These are phyloP conservation scores for Rhizophagus sp. DNA, from an alignment of 192 early-diverging fungal genomes.

Conservation along the genomic window DNA sequence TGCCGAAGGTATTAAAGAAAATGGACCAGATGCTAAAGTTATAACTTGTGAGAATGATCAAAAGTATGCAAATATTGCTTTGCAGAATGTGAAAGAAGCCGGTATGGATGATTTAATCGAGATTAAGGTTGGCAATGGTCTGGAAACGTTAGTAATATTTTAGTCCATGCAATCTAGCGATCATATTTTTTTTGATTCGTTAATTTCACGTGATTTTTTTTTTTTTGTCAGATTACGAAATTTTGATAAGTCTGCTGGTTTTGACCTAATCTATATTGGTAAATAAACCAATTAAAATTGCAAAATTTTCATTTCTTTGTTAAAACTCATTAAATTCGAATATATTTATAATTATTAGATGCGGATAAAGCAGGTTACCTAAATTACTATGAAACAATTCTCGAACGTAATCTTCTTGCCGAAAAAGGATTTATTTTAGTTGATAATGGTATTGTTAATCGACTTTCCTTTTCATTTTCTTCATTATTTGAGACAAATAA, in stretches of 20 bases:
- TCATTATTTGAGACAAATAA: too few species aligned
- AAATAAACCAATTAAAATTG: conserved; percentile 18
- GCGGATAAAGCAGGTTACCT: conserved; percentile 72
- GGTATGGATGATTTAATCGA: conserved; percentile 42
- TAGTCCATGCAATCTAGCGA: background rate
- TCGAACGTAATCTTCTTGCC: conserved; percentile 60
- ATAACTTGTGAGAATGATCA: conserved; percentile 58
- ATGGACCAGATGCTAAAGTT: conserved; percentile 31
- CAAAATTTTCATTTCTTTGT: too few species aligned
- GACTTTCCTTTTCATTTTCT: background rate
- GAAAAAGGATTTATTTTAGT: conserved; percentile 61
- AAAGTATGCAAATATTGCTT: conserved; percentile 48
- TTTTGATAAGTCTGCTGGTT: conserved; percentile 44
- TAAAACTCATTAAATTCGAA: background rate
- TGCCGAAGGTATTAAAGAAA: conserved; percentile 57
- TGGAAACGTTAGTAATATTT: conserved; percentile 36
- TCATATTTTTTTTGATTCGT: background rate
- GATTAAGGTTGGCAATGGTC: conserved; percentile 44
- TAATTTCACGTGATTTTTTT: background rate
- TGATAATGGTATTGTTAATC: conserved; percentile 56
- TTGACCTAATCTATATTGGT: conserved; percentile 65
- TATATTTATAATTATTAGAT: conserved; percentile 40
- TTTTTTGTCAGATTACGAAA: conserved; percentile 14
- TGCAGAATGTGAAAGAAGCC: conserved; percentile 39
- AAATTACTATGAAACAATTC: conserved; percentile 61